Evolutionary conservation across 1,139 yeast genomes (phyloP), one percentile per base, ranked within the genome.

Genomic region (Wickerhamomyces sp.): DNA sequence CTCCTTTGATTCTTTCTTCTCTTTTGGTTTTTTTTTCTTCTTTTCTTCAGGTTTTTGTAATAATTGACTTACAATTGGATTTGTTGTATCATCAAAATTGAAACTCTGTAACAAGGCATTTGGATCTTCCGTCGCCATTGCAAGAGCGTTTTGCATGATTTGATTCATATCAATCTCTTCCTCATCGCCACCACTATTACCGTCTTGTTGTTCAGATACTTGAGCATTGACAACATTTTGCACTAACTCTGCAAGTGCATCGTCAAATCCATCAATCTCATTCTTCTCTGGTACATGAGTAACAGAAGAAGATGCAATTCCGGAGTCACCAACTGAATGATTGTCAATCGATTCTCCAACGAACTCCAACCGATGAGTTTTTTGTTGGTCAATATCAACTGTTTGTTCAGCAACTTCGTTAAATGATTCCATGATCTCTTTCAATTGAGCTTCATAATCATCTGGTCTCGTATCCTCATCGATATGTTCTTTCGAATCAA

Each of bases 141-240:
- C 72, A 59, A 80, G 69, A 0, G 88, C 89, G 58, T 78, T 79
- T 46, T 78, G 83, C 65, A 81, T 70, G 45, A 82, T 81, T 45
- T 75, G 83, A 49, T 75, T 78, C 77, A 78, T 59, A 43, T 75
- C 81, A 35, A 64, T 62, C 5, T 64, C 66, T 23, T 61, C 67
- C 22, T 62, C 67, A 16, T 54, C 57, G 13, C 38, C 38, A 22
- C 28, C 4, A 8, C 30, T 19, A 24, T 31, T 14, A 23, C 28
- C 6, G 16, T 20, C 15, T 3, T 19, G 7, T 4, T 32, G 39
- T 10, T 28, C 18, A 21, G 49, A 48, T 11, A 40, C 35, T 20
- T 46, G 45, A 12, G 44, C 52, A 32, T 62, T 62, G 27, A 64
- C 66, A 26, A 63, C 68, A 33, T 52, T 59, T 41, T 58, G 57